A percentile compares a stretch with the other conserved stretches of the same genome.
These are phyloP conservation scores for Sinapis alba DNA, from an alignment of 441 rosid genomes.

Conservation along the genomic window DNA sequence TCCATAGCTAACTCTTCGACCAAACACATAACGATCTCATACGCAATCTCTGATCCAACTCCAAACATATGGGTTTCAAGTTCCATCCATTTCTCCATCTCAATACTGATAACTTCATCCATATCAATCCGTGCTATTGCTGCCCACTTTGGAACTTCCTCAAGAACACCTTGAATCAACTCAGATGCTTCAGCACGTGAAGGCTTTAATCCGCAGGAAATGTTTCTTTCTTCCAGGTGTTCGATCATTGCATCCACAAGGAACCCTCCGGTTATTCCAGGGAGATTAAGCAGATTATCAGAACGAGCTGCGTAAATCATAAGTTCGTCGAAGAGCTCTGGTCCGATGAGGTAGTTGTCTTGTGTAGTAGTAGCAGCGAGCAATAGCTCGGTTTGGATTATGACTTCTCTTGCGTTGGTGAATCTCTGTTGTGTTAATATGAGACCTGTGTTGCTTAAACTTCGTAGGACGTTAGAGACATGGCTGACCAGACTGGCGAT, in stretches of 20 bases:
- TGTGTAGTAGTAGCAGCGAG: neutral
- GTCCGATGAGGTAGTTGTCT: conserved; percentile 45
- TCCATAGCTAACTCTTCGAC: conserved; percentile 62
- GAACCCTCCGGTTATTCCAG: conserved; percentile 55
- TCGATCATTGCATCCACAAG: conserved; percentile 69
- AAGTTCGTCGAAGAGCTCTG: conserved; percentile 57
- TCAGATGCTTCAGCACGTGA: conserved; percentile 34
- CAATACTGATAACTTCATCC: conserved; percentile 61
- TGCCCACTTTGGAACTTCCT: conserved; percentile 61
- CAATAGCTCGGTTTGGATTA: conserved; percentile 64
- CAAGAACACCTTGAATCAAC: conserved; percentile 50
- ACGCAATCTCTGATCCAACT: conserved; percentile 54
- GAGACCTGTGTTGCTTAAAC: conserved; percentile 53
- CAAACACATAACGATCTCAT: conserved; percentile 55
- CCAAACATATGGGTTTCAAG: conserved; percentile 61
- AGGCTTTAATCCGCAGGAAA: conserved; percentile 46
- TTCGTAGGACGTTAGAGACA: conserved; percentile 48
- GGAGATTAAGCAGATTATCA: conserved; percentile 41
- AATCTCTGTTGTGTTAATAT: conserved; percentile 54
- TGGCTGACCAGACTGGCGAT: conserved; percentile 48
- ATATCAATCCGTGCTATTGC: conserved; percentile 43
- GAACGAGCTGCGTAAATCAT: conserved; percentile 51
- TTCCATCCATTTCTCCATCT: conserved; percentile 77
- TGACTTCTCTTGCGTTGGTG: conserved; percentile 60
- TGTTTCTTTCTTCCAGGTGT: conserved; percentile 58